A percentile compares a stretch with the other conserved stretches of the same genome.
Evolutionary conservation across 2,329 filamentous ascomycete species (phyloP).

Genomic region (Trichoderma cornu-damae): DNA sequence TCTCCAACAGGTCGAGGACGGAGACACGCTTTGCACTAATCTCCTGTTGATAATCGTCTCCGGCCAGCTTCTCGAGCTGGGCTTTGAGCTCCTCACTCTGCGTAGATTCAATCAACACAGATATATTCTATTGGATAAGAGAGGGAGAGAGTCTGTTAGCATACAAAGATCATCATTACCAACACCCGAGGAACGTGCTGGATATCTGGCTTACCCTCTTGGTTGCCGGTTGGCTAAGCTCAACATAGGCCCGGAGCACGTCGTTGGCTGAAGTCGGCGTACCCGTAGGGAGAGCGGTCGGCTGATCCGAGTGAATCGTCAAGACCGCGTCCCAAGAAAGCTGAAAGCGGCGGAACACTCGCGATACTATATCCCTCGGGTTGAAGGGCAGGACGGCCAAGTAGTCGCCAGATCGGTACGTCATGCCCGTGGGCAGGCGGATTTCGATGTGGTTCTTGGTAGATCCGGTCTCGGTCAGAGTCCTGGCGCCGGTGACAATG

Average conservation of each 20-base stretch:
- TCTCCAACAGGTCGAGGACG: constrained; percentile 64
- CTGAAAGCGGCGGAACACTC: constrained; percentile 60
- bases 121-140: constrained; percentile 33
- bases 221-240: constrained; percentile 67
- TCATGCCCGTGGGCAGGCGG: constrained; percentile 58
- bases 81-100: constrained; percentile 40
- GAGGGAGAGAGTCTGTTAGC: constrained; percentile 20
- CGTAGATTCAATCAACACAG: constrained; percentile 44
- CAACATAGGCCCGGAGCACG: constrained; percentile 65
- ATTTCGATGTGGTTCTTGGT: constrained; percentile 63
- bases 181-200: too few species aligned
- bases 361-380: constrained; percentile 53
- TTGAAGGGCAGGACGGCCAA: constrained; percentile 70
- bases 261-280: constrained; percentile 56
- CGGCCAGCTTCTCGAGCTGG: constrained; percentile 44
- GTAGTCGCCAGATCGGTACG: constrained; percentile 71
- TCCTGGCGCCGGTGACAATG: constrained; percentile 48
- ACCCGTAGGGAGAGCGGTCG: constrained; percentile 50
- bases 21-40: constrained; percentile 55
- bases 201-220: constrained; percentile 47
- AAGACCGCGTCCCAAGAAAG: constrained; percentile 65
- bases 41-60: constrained; percentile 43
- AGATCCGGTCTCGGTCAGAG: constrained; percentile 47
- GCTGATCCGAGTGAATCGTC: constrained; percentile 50
- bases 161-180: too few species aligned